A percentile compares a stretch with the other conserved stretches of the same genome.
phyloP scores from a whole-genome alignment of 345 rosid species.

The Litchi chinensis region DNA sequence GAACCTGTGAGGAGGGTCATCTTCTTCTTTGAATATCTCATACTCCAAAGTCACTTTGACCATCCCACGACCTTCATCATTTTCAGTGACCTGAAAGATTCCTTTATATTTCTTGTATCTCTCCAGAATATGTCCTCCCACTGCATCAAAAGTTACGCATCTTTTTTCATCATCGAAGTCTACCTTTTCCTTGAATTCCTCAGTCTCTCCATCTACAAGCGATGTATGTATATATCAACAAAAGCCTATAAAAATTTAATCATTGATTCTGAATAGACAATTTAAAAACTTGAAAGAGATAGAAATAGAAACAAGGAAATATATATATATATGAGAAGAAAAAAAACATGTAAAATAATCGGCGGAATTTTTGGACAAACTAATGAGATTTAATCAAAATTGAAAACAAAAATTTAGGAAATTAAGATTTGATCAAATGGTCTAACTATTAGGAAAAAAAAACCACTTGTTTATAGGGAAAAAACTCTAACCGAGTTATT shows the following conservation, averaged over 20 bases:
- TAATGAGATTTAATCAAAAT: too few relatives aligned
- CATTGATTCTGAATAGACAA: too few relatives aligned
- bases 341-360: background rate
- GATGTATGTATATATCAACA: background rate
- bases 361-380: too few relatives aligned
- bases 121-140: constrained; percentile 36
- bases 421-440: too few relatives aligned
- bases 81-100: background rate
- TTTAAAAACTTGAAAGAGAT: too few relatives aligned
- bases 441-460: too few relatives aligned
- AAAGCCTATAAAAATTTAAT: too few relatives aligned
- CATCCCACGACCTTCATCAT: background rate
- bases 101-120: constrained; percentile 29
- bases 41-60: constrained; percentile 3
- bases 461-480: too few relatives aligned
- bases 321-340: too few relatives aligned
- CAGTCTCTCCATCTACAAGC: constrained; percentile 25
- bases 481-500: too few relatives aligned
- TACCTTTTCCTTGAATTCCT: constrained; percentile 29
- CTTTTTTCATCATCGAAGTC: constrained; percentile 35
- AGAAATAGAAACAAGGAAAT: too few relatives aligned
- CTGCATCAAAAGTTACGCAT: constrained; percentile 3
- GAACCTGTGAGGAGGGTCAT: background rate
- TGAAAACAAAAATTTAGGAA: too few relatives aligned
- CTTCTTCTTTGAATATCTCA: constrained; percentile 1